These are phyloP conservation scores for Cladosporium austrohemisphaericum DNA, from an alignment of 2,329 filamentous ascomycete species.

Conservation along the genomic window DNA sequence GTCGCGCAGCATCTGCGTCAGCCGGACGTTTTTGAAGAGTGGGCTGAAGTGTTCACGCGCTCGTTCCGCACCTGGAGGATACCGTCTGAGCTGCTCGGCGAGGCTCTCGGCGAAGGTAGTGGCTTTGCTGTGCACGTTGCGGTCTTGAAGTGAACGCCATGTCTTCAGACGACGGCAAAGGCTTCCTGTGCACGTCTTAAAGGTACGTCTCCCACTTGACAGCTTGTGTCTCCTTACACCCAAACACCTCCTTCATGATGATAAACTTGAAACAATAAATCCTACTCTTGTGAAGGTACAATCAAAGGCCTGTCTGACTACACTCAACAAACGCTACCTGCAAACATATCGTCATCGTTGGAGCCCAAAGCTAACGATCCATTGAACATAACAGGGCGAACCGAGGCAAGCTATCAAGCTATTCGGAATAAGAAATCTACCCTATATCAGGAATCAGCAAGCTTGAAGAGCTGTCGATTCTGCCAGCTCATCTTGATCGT, in stretches of 20 bases:
- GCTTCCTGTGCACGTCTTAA: no score
- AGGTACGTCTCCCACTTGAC: background rate
- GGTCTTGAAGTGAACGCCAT: constrained; percentile 43
- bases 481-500: no score
- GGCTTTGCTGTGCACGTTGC: constrained; percentile 84
- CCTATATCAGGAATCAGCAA: no score
- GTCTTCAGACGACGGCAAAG: no score
- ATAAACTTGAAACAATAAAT: constrained; percentile 9
- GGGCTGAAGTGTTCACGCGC: constrained; percentile 65
- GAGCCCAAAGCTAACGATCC: constrained; percentile 7
- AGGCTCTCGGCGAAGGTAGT: constrained; percentile 57
- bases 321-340: background rate
- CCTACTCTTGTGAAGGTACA: constrained; percentile 4
- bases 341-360: background rate
- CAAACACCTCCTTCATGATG: background rate
- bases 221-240: background rate
- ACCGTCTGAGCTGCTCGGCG: constrained; percentile 58
- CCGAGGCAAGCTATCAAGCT: no score
- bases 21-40: constrained; percentile 77
- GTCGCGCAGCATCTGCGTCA: constrained; percentile 87
- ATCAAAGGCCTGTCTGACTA: constrained; percentile 5
- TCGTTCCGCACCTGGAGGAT: constrained; percentile 74
- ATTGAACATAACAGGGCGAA: background rate
- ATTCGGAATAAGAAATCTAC: no score
- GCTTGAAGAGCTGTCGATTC: no score